These are phyloP conservation scores for Guadua angustifolia DNA, from an alignment of 176 grass and related monocot genomes.

Conservation along the genomic window DNA sequence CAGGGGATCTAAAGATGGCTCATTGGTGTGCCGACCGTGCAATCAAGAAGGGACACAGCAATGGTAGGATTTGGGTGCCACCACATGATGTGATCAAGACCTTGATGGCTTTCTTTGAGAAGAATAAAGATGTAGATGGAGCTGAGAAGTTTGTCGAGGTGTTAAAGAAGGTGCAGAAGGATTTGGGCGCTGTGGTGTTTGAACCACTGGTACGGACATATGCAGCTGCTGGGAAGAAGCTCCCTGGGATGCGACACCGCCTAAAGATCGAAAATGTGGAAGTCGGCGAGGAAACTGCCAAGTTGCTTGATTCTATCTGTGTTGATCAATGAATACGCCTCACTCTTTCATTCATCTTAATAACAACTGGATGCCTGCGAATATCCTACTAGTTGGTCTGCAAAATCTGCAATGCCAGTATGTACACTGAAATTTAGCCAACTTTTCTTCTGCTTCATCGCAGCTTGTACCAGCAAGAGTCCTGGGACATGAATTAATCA, in stretches of 20 bases:
- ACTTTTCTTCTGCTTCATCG: background rate
- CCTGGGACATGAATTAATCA: background rate
- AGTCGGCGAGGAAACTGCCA: conserved; percentile 45
- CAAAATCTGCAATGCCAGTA: conserved; percentile 8
- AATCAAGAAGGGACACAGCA: conserved; percentile 88
- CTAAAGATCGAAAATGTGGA: conserved; percentile 77
- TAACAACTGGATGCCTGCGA: conserved; percentile 33
- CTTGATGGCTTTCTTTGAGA: conserved; percentile 74
- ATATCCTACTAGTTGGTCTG: background rate
- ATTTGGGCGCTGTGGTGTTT: conserved; percentile 59
- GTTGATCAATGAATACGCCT: conserved; percentile 22
- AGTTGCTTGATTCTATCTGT: conserved; percentile 69
- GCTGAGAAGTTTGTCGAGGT: conserved; percentile 69
- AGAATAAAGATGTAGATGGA: conserved; percentile 59
- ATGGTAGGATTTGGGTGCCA: conserved; percentile 66
- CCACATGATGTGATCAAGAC: conserved; percentile 42
- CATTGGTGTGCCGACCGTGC: conserved; percentile 78
- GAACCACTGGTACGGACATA: conserved; percentile 67
- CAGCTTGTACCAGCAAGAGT: background rate
- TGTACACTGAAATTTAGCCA: conserved; percentile 34
- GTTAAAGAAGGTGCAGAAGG: conserved; percentile 63
- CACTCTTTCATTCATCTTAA: conserved; percentile 21
- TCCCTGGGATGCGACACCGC: conserved; percentile 71
- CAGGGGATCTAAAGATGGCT: conserved; percentile 75
- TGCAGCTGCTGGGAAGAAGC: conserved; percentile 65